These are phyloP conservation scores for Carpinus viminea DNA, from an alignment of 306 rosid genomes.

Conservation along the genomic window DNA sequence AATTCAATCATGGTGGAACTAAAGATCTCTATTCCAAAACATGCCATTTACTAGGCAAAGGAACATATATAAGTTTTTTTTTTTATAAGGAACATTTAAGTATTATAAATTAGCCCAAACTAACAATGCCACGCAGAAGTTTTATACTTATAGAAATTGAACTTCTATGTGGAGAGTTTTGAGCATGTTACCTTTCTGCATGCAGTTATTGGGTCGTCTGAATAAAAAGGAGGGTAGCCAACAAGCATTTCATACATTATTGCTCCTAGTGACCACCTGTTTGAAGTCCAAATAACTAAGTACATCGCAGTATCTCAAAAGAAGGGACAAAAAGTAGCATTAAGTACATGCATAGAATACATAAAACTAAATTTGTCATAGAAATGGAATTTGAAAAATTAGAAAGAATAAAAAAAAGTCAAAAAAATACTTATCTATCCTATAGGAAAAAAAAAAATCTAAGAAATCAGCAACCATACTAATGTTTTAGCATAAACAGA, in stretches of 20 bases:
- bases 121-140: slow-evolving; percentile 23
- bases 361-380: background rate
- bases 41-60: slow-evolving; percentile 9
- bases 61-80: slow-evolving; percentile 10
- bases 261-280: slow-evolving; percentile 98
- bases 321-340: slow-evolving; percentile 11
- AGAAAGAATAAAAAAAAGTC: background rate
- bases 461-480: background rate
- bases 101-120: slow-evolving; percentile 21
- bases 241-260: slow-evolving; percentile 98
- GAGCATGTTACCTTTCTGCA: slow-evolving; percentile 83
- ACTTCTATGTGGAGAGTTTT: background rate
- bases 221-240: slow-evolving; percentile 96
- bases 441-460: background rate
- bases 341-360: background rate
- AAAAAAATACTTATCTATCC: background rate
- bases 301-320: slow-evolving; percentile 3
- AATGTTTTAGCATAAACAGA: background rate
- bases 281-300: slow-evolving; percentile 28
- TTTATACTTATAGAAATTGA: background rate
- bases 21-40: background rate
- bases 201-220: slow-evolving; percentile 89
- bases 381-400: background rate
- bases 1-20: background rate
- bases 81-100: slow-evolving; percentile 7